phyloP scores from a whole-genome alignment of 345 rosid species.

The Eucalyptus camaldulensis region DNA sequence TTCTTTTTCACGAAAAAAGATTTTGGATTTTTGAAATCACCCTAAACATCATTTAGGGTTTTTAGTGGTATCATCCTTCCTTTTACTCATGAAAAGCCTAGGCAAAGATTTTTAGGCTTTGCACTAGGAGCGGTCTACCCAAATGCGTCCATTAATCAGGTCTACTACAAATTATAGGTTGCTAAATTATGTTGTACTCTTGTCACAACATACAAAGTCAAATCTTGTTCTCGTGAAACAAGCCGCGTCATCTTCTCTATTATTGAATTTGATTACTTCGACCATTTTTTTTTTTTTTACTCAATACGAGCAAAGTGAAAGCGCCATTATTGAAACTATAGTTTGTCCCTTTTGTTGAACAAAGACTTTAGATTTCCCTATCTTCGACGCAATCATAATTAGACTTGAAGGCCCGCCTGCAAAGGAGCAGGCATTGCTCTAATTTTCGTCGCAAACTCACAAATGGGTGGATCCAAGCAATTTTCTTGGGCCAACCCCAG shows the following conservation, averaged over 20 bases:
- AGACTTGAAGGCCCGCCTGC: background rate
- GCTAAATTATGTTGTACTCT: background rate
- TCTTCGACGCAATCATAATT: background rate
- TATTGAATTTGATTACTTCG: too few species aligned
- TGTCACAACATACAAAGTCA: background rate
- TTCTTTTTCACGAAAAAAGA: background rate
- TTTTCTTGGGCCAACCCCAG: background rate
- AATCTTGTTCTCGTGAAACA: background rate
- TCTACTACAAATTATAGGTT: background rate
- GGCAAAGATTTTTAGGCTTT: background rate
- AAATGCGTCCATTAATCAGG: background rate
- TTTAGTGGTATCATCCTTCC: background rate
- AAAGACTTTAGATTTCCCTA: background rate
- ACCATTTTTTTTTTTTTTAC: background rate
- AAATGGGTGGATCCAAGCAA: background rate
- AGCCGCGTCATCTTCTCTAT: background rate
- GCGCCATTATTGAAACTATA: background rate
- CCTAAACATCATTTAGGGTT: background rate
- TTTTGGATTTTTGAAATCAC: background rate
- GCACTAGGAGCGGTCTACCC: background rate
- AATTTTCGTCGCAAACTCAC: background rate
- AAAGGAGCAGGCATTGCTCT: background rate
- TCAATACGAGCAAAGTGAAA: background rate
- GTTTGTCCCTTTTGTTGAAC: background rate
- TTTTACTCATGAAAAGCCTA: background rate